Conservation (phyloP, 192 early-diverging fungal species). For the Allomyces macrogynus region DNA sequence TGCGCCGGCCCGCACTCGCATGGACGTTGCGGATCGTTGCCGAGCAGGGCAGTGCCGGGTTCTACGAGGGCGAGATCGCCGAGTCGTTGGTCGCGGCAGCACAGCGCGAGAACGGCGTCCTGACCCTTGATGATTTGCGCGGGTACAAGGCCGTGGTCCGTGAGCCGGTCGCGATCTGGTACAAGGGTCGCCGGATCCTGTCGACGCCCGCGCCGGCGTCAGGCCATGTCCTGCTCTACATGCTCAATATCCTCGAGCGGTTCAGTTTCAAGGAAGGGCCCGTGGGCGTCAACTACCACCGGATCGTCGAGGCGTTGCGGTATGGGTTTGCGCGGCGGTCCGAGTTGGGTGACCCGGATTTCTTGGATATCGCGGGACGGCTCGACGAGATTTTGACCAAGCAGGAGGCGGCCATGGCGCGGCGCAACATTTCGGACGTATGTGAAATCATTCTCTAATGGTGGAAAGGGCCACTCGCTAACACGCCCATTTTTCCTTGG, state of each 20-base stretch:
- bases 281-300: slow-evolving; percentile 48
- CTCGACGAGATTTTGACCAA: slow-evolving; percentile 46
- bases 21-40: slow-evolving; percentile 17
- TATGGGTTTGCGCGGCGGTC: slow-evolving; percentile 65
- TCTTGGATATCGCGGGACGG: slow-evolving; percentile 27
- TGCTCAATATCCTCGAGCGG: slow-evolving; percentile 74
- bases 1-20: slow-evolving; percentile 11
- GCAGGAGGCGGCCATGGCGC: slow-evolving; percentile 36
- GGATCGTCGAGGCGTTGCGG: slow-evolving; percentile 72
- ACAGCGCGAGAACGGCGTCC: slow-evolving; percentile 47
- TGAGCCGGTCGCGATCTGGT: slow-evolving; percentile 38
- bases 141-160: slow-evolving; percentile 40
- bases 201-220: slow-evolving; percentile 56
- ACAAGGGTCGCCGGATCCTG: slow-evolving; percentile 55
- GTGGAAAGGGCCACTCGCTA: slow-evolving; percentile 57
- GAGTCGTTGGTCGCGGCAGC: slow-evolving; percentile 42
- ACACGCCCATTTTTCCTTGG: slow-evolving; percentile 53
- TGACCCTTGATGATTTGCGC: slow-evolving; percentile 52
- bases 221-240: slow-evolving; percentile 58
- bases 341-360: slow-evolving; percentile 61
- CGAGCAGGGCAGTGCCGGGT: slow-evolving; percentile 13
- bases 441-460: slow-evolving; percentile 21
- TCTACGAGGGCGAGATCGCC: slow-evolving; percentile 36
- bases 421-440: slow-evolving; percentile 52
- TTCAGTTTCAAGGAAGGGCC: slow-evolving; percentile 44